phyloP scores from a whole-genome alignment of 164 flowering plant genomes.

The Magnolia changhungtana region DNA sequence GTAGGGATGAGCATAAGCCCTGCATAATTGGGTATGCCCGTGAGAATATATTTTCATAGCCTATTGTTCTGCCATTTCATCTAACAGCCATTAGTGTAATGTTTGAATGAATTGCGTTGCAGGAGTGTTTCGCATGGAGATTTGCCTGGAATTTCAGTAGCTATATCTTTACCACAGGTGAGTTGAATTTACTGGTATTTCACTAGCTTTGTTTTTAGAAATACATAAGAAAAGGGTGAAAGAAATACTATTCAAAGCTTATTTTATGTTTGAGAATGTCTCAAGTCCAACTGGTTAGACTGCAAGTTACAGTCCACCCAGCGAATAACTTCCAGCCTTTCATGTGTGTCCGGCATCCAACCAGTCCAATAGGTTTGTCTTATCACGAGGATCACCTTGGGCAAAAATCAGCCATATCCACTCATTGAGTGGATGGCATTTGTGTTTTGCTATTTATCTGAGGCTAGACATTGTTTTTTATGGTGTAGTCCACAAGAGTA shows the following conservation, averaged over 20 bases:
- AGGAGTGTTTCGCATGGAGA: constrained; percentile 49
- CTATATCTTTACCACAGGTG: constrained; percentile 65
- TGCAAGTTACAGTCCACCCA: too few relatives aligned
- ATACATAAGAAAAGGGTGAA: neutral
- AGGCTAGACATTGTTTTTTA: too few relatives aligned
- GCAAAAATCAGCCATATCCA: too few relatives aligned
- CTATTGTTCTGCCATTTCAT: neutral
- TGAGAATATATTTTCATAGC: neutral
- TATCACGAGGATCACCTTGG: too few relatives aligned
- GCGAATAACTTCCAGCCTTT: too few relatives aligned
- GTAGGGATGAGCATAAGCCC: constrained; percentile 55
- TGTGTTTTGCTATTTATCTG: too few relatives aligned
- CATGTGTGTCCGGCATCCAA: too few relatives aligned
- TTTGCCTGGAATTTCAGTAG: constrained; percentile 44
- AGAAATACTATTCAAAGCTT: neutral
- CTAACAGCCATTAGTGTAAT: constrained; percentile 4
- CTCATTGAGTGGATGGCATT: too few relatives aligned
- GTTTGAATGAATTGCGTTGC: constrained; percentile 17
- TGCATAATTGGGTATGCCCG: constrained; percentile 61
- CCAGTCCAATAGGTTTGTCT: too few relatives aligned
- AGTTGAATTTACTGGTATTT: constrained; percentile 1
- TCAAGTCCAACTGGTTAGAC: too few relatives aligned
- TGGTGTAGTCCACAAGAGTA: too few relatives aligned
- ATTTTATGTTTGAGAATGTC: too few relatives aligned
- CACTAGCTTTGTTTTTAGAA: neutral